Conservation (phyloP, 805 yeast genomes). For the Kuraishia piskuri region DNA sequence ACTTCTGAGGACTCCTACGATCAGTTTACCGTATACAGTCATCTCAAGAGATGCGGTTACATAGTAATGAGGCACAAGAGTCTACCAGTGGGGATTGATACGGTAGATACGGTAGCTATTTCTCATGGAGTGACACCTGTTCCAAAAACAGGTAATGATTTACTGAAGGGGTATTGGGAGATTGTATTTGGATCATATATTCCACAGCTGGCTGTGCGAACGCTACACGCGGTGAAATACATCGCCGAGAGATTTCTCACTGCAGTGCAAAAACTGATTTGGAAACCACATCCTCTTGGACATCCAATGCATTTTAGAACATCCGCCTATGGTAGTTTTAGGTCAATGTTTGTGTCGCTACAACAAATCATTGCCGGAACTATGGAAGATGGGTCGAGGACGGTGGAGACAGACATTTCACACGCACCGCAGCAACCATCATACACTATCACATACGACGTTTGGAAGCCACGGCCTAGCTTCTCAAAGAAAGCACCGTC, state of each 20-base stretch:
- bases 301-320: neutral
- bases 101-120: neutral
- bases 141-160: neutral
- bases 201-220: neutral
- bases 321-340: neutral
- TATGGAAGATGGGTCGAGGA: neutral
- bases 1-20: conserved; percentile 34
- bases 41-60: conserved; percentile 73
- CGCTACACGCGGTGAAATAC: neutral
- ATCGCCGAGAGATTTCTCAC: neutral
- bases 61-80: conserved; percentile 33
- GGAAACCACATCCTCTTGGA: neutral
- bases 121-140: neutral
- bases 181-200: neutral
- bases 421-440: neutral
- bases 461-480: conserved; percentile 75
- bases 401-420: neutral
- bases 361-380: neutral
- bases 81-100: neutral
- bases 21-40: conserved; percentile 58
- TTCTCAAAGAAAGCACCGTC: conserved; percentile 69
- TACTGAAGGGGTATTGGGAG: neutral
- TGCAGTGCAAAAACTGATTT: neutral
- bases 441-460: conserved; percentile 42
- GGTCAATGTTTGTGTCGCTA: neutral